Evolutionary conservation across 306 rosid genomes (phyloP).

Genomic region (Amphicarpaea edgeworthii): DNA sequence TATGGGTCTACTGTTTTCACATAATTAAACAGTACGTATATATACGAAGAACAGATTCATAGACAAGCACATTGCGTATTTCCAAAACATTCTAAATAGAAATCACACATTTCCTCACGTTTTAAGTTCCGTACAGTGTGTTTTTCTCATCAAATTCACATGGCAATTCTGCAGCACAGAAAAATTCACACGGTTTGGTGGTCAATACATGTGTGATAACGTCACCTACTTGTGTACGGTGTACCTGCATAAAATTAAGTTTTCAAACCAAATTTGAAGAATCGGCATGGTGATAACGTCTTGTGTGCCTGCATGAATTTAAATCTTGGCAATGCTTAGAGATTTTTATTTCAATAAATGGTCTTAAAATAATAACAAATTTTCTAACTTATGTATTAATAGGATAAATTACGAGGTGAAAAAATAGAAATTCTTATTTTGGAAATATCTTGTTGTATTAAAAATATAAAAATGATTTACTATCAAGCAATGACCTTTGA

Average conservation of each 20-base stretch:
- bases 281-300: background rate
- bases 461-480: too few relatives aligned
- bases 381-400: too few relatives aligned
- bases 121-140: background rate
- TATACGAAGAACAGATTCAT: background rate
- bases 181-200: background rate
- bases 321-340: background rate
- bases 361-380: background rate
- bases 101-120: constrained; percentile 11
- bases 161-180: too few relatives aligned
- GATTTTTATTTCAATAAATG: background rate
- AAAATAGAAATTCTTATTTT: too few relatives aligned
- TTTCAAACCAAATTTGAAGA: background rate
- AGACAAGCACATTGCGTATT: constrained; percentile 18
- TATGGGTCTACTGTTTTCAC: constrained; percentile 24
- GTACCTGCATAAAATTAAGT: background rate
- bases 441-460: too few relatives aligned
- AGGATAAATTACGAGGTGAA: too few relatives aligned
- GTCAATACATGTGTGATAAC: background rate
- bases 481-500: too few relatives aligned
- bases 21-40: background rate
- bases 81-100: constrained; percentile 27
- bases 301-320: background rate
- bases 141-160: constrained; percentile 6
- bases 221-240: too few relatives aligned